Conservation (phyloP, 768 basidiomycete species). For the Kondoa malvinella region DNA sequence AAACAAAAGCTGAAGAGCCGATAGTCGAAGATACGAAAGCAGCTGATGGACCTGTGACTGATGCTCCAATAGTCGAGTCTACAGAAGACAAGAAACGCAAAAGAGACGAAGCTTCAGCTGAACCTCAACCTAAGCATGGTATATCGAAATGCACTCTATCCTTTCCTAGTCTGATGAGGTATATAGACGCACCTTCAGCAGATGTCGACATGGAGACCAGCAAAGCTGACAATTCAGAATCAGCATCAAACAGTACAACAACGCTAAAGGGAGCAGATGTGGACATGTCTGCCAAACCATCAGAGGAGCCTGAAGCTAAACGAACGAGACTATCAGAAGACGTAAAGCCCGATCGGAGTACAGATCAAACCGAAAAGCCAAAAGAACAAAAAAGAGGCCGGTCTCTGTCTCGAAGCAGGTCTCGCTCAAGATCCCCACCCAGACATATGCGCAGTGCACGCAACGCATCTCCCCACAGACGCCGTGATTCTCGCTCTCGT, state of each 20-base stretch:
- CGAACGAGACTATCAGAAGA: not conserved
- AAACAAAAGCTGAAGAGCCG: constrained; percentile 10
- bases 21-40: constrained; percentile 3
- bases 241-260: not conserved
- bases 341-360: not conserved
- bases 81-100: constrained; percentile 10
- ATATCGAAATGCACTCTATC: not conserved
- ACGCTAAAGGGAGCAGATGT: not conserved
- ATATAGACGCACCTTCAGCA: not conserved
- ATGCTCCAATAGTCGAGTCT: not conserved
- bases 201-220: not conserved
- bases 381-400: not conserved
- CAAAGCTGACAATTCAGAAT: not conserved
- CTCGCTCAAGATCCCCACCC: not conserved
- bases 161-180: not conserved
- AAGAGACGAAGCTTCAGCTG: constrained; percentile 10
- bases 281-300: not conserved
- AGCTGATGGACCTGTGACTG: not conserved
- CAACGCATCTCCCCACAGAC: not conserved
- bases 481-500: not conserved
- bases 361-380: not conserved
- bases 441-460: not conserved
- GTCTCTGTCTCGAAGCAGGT: not conserved
- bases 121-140: not conserved
- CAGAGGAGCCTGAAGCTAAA: not conserved